Evolutionary conservation across 1,284 basidiomycete genomes (phyloP), one percentile per base, ranked within the genome.

Genomic region (Puccinia sorghi): DNA sequence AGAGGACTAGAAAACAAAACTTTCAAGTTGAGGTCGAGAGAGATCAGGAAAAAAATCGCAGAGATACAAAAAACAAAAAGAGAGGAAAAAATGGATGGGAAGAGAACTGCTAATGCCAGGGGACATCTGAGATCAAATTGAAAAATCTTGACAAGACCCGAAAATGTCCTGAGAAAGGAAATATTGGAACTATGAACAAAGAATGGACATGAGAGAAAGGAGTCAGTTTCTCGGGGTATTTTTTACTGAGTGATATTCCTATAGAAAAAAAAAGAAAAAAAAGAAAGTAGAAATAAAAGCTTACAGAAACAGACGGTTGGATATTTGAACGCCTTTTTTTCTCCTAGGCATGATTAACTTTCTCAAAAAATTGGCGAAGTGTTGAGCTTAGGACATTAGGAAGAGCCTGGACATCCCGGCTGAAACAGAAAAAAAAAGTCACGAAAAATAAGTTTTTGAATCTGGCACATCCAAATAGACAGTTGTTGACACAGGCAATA

Each of bases 331-430:
- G 9, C 57, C 32, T 25, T 11, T 39, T 32, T 11, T 39, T 39
- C 39, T 46, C 46, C 39, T 32, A 66, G 5, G 54, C 27, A 67
- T 37, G 17, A 70, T 81, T 77, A 37, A 82, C 81, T 59, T 75
- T 82, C 73, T 86, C 86, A 15, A 86, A 85, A 83, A 86, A 99
- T 84, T 99, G 95, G 82, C 93, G 90, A 80, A 99, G 86, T 1
- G 94, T 97, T 59, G 91, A 90, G n/a, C 92, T 88, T 80, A 99
- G 86, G 15, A 98, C 93, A 76, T 94, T 92, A 0, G 97, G 97
- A 59, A 99, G 86, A 5, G 93, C 90, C 84, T 97, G 94, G 54
- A 97, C 93, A 82, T 93, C 90, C n/a, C 75, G 75, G 15, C 75
- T 77, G 15, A 37, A 15, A 2, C 41, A 50, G 46, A 75, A 17